Conservation (phyloP, 139 green algal genomes). For the Trebouxia sp. region DNA sequence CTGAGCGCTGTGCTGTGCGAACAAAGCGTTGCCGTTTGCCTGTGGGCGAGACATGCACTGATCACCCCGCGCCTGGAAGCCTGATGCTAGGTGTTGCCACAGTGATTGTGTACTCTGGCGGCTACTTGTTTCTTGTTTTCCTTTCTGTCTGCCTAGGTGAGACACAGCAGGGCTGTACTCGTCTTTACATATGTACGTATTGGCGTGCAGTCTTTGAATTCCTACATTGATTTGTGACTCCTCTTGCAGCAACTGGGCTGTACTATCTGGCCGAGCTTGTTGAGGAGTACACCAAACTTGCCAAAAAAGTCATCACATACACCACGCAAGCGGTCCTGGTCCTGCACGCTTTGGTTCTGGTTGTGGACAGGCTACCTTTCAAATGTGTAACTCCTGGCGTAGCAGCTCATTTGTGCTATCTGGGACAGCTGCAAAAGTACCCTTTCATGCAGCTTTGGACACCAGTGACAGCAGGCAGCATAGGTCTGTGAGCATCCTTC, state of each 20-base stretch:
- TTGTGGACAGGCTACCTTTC: constrained; percentile 42
- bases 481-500: not conserved
- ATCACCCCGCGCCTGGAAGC: too few relatives aligned
- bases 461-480: constrained; percentile 29
- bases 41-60: too few relatives aligned
- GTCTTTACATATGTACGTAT: too few relatives aligned
- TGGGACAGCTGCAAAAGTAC: constrained; percentile 43
- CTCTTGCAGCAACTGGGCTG: constrained; percentile 47
- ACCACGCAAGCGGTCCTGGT: constrained; percentile 31
- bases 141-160: constrained; percentile 51
- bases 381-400: constrained; percentile 30
- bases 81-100: constrained; percentile 27
- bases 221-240: not conserved
- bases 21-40: too few relatives aligned
- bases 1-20: too few relatives aligned
- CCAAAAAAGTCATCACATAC: constrained; percentile 44
- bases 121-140: constrained; percentile 54
- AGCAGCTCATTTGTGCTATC: constrained; percentile 40
- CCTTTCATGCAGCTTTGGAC: constrained; percentile 43
- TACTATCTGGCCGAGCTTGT: constrained; percentile 60
- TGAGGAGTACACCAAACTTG: constrained; percentile 50
- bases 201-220: too few relatives aligned
- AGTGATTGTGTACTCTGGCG: constrained; percentile 37
- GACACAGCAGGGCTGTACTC: too few relatives aligned
- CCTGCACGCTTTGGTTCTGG: constrained; percentile 45